A percentile compares a stretch with the other conserved stretches of the same genome.
Evolutionary conservation across 2,329 filamentous ascomycete genomes (phyloP).

Genomic region (Lecanoromycetidae sp.): DNA sequence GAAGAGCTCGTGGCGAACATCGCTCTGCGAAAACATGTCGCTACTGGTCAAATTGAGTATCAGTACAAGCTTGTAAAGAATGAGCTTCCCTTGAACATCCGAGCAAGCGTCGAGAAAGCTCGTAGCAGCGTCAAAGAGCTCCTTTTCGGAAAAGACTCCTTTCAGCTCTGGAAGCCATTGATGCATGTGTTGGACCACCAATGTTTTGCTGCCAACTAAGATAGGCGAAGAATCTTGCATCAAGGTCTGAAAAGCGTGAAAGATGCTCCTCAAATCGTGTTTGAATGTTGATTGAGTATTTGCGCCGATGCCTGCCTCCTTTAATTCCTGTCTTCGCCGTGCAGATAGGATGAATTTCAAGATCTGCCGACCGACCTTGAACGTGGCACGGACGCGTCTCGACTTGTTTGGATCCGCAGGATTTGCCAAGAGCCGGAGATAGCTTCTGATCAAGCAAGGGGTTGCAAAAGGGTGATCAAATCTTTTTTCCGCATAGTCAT

Average conservation of each 20-base stretch:
- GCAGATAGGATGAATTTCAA: slow-evolving; percentile 92
- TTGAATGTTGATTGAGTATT: slow-evolving; percentile 66
- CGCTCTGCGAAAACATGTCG: slow-evolving; percentile 65
- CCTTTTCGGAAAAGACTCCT: slow-evolving; percentile 62
- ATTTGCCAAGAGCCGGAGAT: slow-evolving; percentile 68
- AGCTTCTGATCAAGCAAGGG: slow-evolving; percentile 74
- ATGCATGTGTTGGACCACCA: slow-evolving; percentile 87
- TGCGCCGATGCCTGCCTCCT: slow-evolving; percentile 77
- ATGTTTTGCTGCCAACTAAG: slow-evolving; percentile 83
- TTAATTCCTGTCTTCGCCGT: slow-evolving; percentile 71
- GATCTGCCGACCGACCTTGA: slow-evolving; percentile 89
- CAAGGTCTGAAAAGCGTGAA: slow-evolving; percentile 76
- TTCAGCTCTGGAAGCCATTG: slow-evolving; percentile 90
- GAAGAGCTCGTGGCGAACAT: slow-evolving; percentile 61
- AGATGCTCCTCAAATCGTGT: slow-evolving; percentile 71
- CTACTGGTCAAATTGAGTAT: slow-evolving; percentile 84
- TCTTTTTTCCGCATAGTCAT: slow-evolving; percentile 74
- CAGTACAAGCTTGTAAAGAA: slow-evolving; percentile 82
- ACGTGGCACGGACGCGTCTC: slow-evolving; percentile 72
- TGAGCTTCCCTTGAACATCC: slow-evolving; percentile 75
- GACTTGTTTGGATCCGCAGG: slow-evolving; percentile 74
- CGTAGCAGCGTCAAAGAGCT: slow-evolving; percentile 81
- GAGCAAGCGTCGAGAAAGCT: slow-evolving; percentile 89
- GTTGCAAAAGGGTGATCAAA: slow-evolving; percentile 93
- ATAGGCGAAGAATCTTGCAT: slow-evolving; percentile 80